A percentile compares a stretch with the other conserved stretches of the same genome.
These are phyloP conservation scores for Ambrosia artemisiifolia DNA, from an alignment of 129 eudicot species.

Conservation along the genomic window DNA sequence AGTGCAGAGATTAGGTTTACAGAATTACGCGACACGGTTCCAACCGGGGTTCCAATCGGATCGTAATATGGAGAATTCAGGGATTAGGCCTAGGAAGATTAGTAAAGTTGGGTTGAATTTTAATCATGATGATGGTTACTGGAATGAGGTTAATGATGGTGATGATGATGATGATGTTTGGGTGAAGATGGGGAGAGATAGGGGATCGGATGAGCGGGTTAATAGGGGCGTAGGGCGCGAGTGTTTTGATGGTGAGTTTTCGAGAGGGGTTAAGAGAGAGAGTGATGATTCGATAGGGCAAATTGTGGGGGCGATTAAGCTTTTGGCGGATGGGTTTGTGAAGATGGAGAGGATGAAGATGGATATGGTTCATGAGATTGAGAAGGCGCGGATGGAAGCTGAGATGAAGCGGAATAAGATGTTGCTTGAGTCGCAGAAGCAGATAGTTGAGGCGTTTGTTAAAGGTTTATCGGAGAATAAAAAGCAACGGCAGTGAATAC, in stretches of 20 bases:
- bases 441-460: slow-evolving; percentile 72
- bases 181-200: too few species aligned
- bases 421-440: slow-evolving; percentile 67
- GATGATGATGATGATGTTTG: slow-evolving; percentile 7
- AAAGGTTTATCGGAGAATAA: slow-evolving; percentile 59
- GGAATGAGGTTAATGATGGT: slow-evolving; percentile 25
- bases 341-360: slow-evolving; percentile 91
- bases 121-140: slow-evolving; percentile 21
- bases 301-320: slow-evolving; percentile 59
- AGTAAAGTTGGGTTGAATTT: slow-evolving; percentile 26
- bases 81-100: slow-evolving; percentile 32
- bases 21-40: slow-evolving; percentile 16
- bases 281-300: slow-evolving; percentile 39
- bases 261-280: slow-evolving; percentile 40
- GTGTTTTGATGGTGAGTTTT: slow-evolving; percentile 7
- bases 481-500: slow-evolving; percentile 19
- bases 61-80: slow-evolving; percentile 21
- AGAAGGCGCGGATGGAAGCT: slow-evolving; percentile 70
- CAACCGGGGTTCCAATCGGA: not conserved
- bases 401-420: slow-evolving; percentile 78
- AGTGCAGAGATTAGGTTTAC: slow-evolving; percentile 7
- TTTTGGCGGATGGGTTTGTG: slow-evolving; percentile 77
- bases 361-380: slow-evolving; percentile 88
- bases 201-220: not conserved
- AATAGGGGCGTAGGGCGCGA: slow-evolving; percentile 22